These are phyloP conservation scores for Ophiostoma perfectum DNA, from an alignment of 2,329 filamentous ascomycete genomes.

Conservation along the genomic window DNA sequence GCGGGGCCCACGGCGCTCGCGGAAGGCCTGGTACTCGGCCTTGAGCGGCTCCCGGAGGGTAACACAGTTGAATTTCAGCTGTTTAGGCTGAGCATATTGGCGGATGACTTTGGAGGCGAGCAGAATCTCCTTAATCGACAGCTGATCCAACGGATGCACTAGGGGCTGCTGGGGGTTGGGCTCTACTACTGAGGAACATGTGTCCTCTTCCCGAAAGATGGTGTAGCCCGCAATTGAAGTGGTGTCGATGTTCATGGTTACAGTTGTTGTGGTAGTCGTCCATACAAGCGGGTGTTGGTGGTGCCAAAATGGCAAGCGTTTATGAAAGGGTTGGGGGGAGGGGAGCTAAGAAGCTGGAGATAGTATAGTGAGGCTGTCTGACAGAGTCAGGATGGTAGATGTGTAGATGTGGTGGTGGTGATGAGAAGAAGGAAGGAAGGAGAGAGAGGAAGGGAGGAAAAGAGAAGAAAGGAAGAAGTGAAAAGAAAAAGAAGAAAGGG, in stretches of 20 bases:
- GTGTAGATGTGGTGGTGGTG: constrained; percentile 1
- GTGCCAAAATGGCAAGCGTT: constrained; percentile 15
- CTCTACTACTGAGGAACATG: constrained; percentile 34
- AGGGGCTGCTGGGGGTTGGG: constrained; percentile 31
- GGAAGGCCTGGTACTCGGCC: constrained; percentile 74
- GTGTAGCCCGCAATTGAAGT: constrained; percentile 43
- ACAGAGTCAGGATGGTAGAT: neutral
- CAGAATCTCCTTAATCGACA: constrained; percentile 51
- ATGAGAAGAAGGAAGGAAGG: neutral
- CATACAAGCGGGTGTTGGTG: constrained; percentile 24
- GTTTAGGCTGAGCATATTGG: constrained; percentile 60
- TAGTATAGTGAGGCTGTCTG: neutral
- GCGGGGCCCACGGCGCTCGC: constrained; percentile 56
- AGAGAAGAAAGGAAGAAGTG: neutral
- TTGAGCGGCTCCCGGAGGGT: constrained; percentile 82
- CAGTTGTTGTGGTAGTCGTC: constrained; percentile 24
- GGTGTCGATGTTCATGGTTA: constrained; percentile 40
- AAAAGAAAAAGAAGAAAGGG: constrained; percentile 5
- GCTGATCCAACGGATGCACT: constrained; percentile 44
- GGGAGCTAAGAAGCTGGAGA: neutral
- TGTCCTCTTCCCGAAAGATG: constrained; percentile 41
- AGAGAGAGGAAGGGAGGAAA: neutral
- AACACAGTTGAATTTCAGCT: constrained; percentile 80
- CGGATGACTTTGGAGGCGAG: constrained; percentile 61
- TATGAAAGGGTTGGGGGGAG: neutral